Evolutionary conservation across 2,329 filamentous ascomycete species (phyloP), one percentile per base, ranked within the genome.

Genomic region (Talaromyces pinophilus): DNA sequence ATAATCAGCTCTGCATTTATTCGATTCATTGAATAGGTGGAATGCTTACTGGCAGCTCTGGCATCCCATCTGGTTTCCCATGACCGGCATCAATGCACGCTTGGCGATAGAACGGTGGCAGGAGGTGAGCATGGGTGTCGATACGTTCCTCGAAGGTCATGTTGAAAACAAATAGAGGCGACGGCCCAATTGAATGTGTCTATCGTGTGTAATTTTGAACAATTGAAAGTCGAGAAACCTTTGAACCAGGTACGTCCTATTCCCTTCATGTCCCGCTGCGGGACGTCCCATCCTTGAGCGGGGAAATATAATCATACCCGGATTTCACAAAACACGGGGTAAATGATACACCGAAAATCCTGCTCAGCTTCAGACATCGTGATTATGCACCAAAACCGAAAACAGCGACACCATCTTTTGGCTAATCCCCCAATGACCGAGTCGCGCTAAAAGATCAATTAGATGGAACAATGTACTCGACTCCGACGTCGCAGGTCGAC

Each of bases 1-100:
- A 15, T 25, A n/a, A 64, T 54, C 15, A 61, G 30, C 28, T 17
- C 4, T 15, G 5, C 0, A n/a, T 30, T 10, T 10, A n/a, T 52
- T 8, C 5, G 17, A 8, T n/a, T 3, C 30, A 10, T 52, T 3
- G 33, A 17, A 35, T 11, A 22, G 3, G 15, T 33, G n/a, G 25
- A 22, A 55, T 48, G 13, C 17, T 48, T 63, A 67, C 65, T 11
- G 65, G 65, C 5, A 67, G 25, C 19, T 52, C 54, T 5, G 65
- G 65, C 65, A 67, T 67, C 17, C 60, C 65, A 40, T 67, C 65
- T 59, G 65, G 64, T n/a, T 67, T 40, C 15, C n/a, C 50, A 17
- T 59, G 25, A 3, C 52, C 52, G 13, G 33, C 38, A 19, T 63
- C 30, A 7, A 48, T 52, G 10, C 60, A 67, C n/a, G 46, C 57